A percentile compares a stretch with the other conserved stretches of the same genome.
These are phyloP conservation scores for Malania oleifera DNA, from an alignment of 164 flowering plant genomes.

Conservation along the genomic window DNA sequence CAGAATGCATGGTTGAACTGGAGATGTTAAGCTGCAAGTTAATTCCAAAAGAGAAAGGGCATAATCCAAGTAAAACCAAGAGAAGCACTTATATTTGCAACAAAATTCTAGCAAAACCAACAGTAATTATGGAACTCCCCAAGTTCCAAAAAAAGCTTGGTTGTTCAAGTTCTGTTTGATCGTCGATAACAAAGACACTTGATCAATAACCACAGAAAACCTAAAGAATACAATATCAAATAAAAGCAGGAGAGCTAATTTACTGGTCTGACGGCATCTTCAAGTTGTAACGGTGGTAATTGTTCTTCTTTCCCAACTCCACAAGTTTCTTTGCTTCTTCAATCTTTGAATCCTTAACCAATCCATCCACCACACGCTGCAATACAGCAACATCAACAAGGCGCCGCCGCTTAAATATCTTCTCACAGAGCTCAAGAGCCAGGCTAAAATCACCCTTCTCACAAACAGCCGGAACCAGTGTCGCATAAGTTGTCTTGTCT, in stretches of 20 bases:
- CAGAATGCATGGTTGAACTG: too few species aligned
- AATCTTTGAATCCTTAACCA: slow-evolving; percentile 25
- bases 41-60: too few species aligned
- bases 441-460: slow-evolving; percentile 29
- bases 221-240: too few species aligned
- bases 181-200: too few species aligned
- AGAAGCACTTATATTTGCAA: too few species aligned
- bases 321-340: slow-evolving; percentile 34
- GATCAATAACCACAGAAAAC: too few species aligned
- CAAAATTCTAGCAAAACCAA: too few species aligned
- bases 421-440: slow-evolving; percentile 26
- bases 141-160: too few species aligned
- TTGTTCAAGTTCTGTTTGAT: too few species aligned
- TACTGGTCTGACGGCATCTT: slow-evolving; percentile 5
- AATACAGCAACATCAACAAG: slow-evolving; percentile 8
- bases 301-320: slow-evolving; percentile 19
- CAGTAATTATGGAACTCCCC: too few species aligned
- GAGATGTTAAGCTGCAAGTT: too few species aligned
- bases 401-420: neutral
- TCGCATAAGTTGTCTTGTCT: slow-evolving; percentile 8
- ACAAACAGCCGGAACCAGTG: slow-evolving; percentile 20
- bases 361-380: slow-evolving; percentile 29
- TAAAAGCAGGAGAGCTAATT: neutral
- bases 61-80: too few species aligned
- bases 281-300: slow-evolving; percentile 1